Conservation (phyloP, 2,329 filamentous ascomycete species). For the Fusarium virguliforme region DNA sequence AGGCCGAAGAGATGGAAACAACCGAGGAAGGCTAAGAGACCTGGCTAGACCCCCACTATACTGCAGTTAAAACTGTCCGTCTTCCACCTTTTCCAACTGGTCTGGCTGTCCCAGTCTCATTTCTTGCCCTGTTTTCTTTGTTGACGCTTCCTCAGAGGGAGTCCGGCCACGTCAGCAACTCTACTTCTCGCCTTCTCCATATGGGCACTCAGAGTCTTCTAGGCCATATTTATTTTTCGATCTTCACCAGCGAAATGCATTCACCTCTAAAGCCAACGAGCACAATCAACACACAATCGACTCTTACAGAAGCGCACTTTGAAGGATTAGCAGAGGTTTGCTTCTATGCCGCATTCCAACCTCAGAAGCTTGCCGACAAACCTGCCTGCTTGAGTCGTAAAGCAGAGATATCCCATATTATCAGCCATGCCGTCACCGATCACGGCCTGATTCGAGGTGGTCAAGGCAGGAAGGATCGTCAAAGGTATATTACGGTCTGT, state of each 20-base stretch:
- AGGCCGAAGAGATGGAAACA: too few species aligned
- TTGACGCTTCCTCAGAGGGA: too few species aligned
- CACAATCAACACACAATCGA: neutral
- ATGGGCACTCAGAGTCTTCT: neutral
- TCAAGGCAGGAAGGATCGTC: too few species aligned
- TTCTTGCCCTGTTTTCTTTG: too few species aligned
- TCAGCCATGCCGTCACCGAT: neutral
- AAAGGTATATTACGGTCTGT: neutral
- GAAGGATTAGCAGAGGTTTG: neutral
- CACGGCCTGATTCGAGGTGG: neutral
- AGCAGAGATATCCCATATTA: neutral
- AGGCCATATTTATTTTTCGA: neutral
- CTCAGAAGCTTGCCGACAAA: neutral
- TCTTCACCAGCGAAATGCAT: neutral
- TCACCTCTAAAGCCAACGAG: neutral
- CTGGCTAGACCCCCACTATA: too few species aligned
- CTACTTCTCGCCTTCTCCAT: neutral
- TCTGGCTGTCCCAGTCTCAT: too few species aligned
- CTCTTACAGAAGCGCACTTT: neutral
- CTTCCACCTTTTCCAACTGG: too few species aligned
- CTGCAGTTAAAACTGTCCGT: too few species aligned
- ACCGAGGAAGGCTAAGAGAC: too few species aligned
- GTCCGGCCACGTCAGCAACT: neutral
- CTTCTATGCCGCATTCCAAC: neutral
- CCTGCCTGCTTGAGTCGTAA: neutral